Percentiles rank a stretch among this genome's conserved stretches.
Conservation (phyloP, 176 grass and related monocot genomes). For the Triticum turgidum region DNA sequence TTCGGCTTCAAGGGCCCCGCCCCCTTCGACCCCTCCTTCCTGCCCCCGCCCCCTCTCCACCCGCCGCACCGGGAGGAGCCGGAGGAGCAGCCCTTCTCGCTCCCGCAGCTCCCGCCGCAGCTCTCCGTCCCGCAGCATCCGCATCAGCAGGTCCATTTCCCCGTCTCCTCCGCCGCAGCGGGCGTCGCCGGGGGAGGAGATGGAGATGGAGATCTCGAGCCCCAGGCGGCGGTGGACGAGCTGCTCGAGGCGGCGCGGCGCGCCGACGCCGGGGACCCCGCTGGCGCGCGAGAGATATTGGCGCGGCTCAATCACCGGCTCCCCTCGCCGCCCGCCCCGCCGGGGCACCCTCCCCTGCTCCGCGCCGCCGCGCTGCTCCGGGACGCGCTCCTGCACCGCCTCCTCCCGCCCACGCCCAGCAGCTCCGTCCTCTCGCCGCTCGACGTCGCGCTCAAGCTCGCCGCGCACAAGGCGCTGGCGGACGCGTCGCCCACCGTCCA, state of each 20-base stretch:
- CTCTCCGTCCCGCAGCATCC: not conserved
- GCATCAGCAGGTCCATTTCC: not conserved
- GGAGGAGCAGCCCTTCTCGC: not conserved
- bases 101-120: conserved; percentile 12
- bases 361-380: conserved; percentile 43
- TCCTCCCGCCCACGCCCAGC: not conserved
- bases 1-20: conserved; percentile 30
- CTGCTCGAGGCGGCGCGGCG: conserved; percentile 44
- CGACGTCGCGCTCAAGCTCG: conserved; percentile 60
- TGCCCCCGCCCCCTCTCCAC: not conserved
- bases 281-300: conserved; percentile 60
- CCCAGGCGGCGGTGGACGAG: conserved; percentile 35
- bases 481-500: conserved; percentile 55
- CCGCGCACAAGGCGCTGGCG: conserved; percentile 55
- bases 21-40: conserved; percentile 30
- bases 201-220: not conserved
- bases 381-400: conserved; percentile 42
- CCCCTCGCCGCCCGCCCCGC: conserved; percentile 5
- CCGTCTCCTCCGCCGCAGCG: too few relatives aligned
- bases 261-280: conserved; percentile 39
- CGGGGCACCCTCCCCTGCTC: conserved; percentile 37
- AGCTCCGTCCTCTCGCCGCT: conserved; percentile 24
- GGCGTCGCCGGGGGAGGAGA: not conserved
- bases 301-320: conserved; percentile 73
- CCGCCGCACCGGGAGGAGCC: not conserved